Evolutionary conservation across 129 eudicot species (phyloP).

Genomic region (Escallonia rubra): DNA sequence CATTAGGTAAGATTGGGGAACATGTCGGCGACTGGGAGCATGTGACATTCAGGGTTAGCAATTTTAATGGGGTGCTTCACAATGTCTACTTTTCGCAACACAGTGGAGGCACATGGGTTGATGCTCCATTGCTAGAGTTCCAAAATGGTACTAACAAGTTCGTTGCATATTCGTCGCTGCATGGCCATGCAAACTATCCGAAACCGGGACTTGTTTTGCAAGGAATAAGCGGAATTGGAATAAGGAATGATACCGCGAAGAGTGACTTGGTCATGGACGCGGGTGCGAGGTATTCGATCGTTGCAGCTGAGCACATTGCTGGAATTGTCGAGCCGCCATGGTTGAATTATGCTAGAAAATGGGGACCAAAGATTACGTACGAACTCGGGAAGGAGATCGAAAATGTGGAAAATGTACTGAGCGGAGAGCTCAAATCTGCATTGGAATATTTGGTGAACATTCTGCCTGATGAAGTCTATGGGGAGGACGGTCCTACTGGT

Average conservation of each 20-base stretch:
- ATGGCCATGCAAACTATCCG: slow-evolving; percentile 69
- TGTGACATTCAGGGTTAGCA: slow-evolving; percentile 69
- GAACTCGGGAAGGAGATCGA: slow-evolving; percentile 43
- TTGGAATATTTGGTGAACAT: slow-evolving; percentile 42
- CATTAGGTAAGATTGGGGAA: slow-evolving; percentile 64
- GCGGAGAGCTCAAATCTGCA: slow-evolving; percentile 32
- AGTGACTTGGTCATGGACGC: slow-evolving; percentile 50
- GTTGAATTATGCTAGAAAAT: slow-evolving; percentile 67
- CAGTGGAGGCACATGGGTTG: slow-evolving; percentile 49
- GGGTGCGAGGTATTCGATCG: slow-evolving; percentile 28
- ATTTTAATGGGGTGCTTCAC: slow-evolving; percentile 55
- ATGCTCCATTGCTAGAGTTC: slow-evolving; percentile 40
- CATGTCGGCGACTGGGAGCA: slow-evolving; percentile 96
- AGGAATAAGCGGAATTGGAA: slow-evolving; percentile 62
- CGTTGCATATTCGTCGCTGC: slow-evolving; percentile 52
- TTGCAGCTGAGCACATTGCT: slow-evolving; percentile 37
- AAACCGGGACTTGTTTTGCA: slow-evolving; percentile 51
- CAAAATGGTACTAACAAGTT: slow-evolving; percentile 46
- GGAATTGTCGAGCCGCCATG: slow-evolving; percentile 56
- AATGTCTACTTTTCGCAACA: slow-evolving; percentile 61
- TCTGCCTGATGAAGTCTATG: slow-evolving; percentile 67
- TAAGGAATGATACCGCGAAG: slow-evolving; percentile 56
- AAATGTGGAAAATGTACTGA: slow-evolving; percentile 44
- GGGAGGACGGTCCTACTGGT: slow-evolving; percentile 91
- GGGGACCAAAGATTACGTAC: slow-evolving; percentile 82